phyloP scores from a whole-genome alignment of 306 rosid genomes.

The Vachellia collinsii region DNA sequence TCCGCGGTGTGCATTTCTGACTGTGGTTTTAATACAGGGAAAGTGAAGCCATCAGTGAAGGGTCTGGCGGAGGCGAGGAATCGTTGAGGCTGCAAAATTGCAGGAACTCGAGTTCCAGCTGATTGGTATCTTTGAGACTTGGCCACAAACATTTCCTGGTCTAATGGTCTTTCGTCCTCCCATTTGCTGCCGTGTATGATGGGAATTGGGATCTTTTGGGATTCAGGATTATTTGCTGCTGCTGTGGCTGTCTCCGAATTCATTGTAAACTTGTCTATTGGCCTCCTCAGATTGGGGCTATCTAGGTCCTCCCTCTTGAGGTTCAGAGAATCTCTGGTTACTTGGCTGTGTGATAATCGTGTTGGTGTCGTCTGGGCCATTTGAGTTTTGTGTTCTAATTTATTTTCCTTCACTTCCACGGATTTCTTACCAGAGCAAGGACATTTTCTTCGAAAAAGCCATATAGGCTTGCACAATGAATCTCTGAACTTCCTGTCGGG shows the following conservation, averaged over 20 bases:
- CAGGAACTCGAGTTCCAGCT: slow-evolving; percentile 28
- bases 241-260: slow-evolving; percentile 1
- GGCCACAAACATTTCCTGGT: slow-evolving; percentile 7
- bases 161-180: slow-evolving; percentile 25
- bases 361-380: slow-evolving; percentile 5
- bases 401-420: slow-evolving; percentile 54
- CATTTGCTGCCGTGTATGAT: slow-evolving; percentile 17
- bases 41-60: slow-evolving; percentile 49
- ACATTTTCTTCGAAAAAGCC: slow-evolving; percentile 59
- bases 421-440: slow-evolving; percentile 71
- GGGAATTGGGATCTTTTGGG: slow-evolving; percentile 10
- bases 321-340: slow-evolving; percentile 12
- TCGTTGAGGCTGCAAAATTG: slow-evolving; percentile 38
- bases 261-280: slow-evolving; percentile 16
- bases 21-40: slow-evolving; percentile 52
- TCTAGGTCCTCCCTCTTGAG: slow-evolving; percentile 31
- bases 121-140: slow-evolving; percentile 24
- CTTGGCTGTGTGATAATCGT: slow-evolving; percentile 31
- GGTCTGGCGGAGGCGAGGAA: slow-evolving; percentile 33
- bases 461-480: slow-evolving; percentile 38
- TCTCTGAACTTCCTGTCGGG: slow-evolving; percentile 29
- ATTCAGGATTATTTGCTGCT: slow-evolving; percentile 15
- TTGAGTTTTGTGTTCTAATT: slow-evolving; percentile 34
- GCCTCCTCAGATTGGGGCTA: background rate
- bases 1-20: slow-evolving; percentile 23